These are phyloP conservation scores for Pyrenochaeta sp. DNA, from an alignment of 2,329 filamentous ascomycete species.

Conservation along the genomic window DNA sequence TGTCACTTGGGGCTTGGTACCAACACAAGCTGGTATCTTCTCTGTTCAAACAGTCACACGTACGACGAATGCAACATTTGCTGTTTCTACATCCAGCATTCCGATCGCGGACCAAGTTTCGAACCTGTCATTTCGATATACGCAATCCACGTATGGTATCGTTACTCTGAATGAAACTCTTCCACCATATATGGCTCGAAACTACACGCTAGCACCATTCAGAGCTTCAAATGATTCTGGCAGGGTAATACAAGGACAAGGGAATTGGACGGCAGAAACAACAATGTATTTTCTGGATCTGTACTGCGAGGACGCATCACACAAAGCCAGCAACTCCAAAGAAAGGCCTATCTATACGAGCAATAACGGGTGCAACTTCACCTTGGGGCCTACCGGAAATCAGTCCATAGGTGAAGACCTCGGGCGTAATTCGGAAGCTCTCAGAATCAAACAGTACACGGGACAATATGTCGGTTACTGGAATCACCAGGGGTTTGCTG, in stretches of 20 bases:
- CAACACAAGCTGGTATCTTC: conserved; percentile 65
- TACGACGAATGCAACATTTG: conserved; percentile 8
- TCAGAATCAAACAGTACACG: conserved; percentile 25
- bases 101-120: conserved; percentile 40
- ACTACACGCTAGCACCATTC: conserved; percentile 58
- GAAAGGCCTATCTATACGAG: background rate
- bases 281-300: conserved; percentile 46
- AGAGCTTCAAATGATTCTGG: conserved; percentile 31
- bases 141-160: conserved; percentile 58
- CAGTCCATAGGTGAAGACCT: background rate
- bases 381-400: conserved; percentile 20
- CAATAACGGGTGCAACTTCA: conserved; percentile 30
- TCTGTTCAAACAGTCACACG: conserved; percentile 44
- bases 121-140: conserved; percentile 47
- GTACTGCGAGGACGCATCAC: conserved; percentile 30
- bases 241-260: no score
- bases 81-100: conserved; percentile 31
- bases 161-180: conserved; percentile 57
- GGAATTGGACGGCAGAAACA: conserved; percentile 38
- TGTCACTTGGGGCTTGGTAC: conserved; percentile 65
- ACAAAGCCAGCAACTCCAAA: background rate
- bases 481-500: conserved; percentile 37
- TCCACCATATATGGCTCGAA: conserved; percentile 55
- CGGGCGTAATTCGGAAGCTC: no score
- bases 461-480: conserved; percentile 58